Evolutionary conservation across 163 green algal genomes (phyloP).

Genomic region (Picocystis sp.): DNA sequence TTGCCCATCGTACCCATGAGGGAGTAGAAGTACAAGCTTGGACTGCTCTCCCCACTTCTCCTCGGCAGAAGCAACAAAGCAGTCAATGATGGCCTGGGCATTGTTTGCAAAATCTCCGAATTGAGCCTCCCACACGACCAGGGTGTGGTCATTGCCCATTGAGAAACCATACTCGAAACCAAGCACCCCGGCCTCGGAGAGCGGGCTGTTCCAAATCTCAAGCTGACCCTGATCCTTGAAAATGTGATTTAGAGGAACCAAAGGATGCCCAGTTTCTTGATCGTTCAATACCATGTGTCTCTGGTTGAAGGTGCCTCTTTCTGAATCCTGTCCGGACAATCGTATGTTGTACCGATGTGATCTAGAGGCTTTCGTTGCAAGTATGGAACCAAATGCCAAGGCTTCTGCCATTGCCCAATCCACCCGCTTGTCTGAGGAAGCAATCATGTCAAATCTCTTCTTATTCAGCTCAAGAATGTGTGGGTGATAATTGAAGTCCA

Average conservation of each 20-base stretch:
- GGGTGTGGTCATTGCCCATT: slow-evolving; percentile 29
- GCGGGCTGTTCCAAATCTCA: slow-evolving; percentile 48
- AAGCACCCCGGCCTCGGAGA: slow-evolving; percentile 54
- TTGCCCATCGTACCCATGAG: slow-evolving; percentile 58
- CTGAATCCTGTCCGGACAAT: slow-evolving; percentile 56
- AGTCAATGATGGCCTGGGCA: slow-evolving; percentile 61
- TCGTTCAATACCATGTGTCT: slow-evolving; percentile 47
- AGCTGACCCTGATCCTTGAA: slow-evolving; percentile 26
- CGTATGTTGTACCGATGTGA: slow-evolving; percentile 28
- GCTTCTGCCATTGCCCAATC: slow-evolving; percentile 58
- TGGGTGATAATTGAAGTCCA: background rate
- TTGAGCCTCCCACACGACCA: slow-evolving; percentile 67
- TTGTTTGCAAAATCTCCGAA: slow-evolving; percentile 82
- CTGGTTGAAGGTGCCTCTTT: slow-evolving; percentile 70
- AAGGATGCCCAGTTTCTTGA: slow-evolving; percentile 17
- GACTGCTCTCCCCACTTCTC: slow-evolving; percentile 52
- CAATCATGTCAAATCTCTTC: slow-evolving; percentile 34
- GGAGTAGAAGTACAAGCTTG: slow-evolving; percentile 56
- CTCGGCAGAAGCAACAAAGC: slow-evolving; percentile 51
- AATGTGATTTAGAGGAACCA: slow-evolving; percentile 20
- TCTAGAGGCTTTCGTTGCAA: too few species aligned
- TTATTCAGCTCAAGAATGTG: slow-evolving; percentile 17
- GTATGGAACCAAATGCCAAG: slow-evolving; percentile 36
- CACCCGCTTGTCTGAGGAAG: slow-evolving; percentile 27
- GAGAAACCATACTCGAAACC: slow-evolving; percentile 74